Evolutionary conservation across 1,139 yeast species (phyloP), one percentile per base, ranked within the genome.

Genomic region (Pichia sp.): DNA sequence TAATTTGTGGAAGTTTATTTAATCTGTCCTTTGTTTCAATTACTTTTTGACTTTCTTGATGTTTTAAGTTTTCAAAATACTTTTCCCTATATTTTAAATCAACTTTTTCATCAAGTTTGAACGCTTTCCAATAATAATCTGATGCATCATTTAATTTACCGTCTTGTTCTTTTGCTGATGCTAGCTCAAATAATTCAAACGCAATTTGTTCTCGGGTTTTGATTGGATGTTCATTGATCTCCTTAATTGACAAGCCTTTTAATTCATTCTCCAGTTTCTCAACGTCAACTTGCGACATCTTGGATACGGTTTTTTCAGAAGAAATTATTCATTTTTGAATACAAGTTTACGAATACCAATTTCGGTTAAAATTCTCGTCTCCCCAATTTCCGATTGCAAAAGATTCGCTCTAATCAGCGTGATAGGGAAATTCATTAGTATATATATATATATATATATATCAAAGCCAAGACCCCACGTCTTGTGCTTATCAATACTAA

Each of bases 81-180:
- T 46, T 49, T 54, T 78, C 76, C 30, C 96, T 72, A 65, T 88
- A 88, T 28, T 80, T 67, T 53, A 76, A 70, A 62, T 90, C 96
- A 7, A 89, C 90, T 50, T 75, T 76, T 6, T 80, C 84, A 65
- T 86, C 81, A 34, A 71, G 60, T 53, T 75, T 82, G 65, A 83
- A 79, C 0, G 96, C 96, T 56, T 76, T 75, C 54, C 96, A 73
- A 69, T 90, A 90, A 56, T 71, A 75, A 44, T 74, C 78, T 39
- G 88, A 82, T 0, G 97, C 96, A 62, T 89, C 96, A 5, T 87
- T 76, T 79, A 90, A 76, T 55, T 81, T 73, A 0, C 96, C 96
- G 49, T 75, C 78, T 30, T 79, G 71, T 67, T 90, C 97, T 61
- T 82, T 83, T 50, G 77, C 81, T 0, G 84, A 80, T 1, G 91